A percentile compares a stretch with the other conserved stretches of the same genome.
These are phyloP conservation scores for Breynia disticha DNA, from an alignment of 441 rosid genomes.

Conservation along the genomic window DNA sequence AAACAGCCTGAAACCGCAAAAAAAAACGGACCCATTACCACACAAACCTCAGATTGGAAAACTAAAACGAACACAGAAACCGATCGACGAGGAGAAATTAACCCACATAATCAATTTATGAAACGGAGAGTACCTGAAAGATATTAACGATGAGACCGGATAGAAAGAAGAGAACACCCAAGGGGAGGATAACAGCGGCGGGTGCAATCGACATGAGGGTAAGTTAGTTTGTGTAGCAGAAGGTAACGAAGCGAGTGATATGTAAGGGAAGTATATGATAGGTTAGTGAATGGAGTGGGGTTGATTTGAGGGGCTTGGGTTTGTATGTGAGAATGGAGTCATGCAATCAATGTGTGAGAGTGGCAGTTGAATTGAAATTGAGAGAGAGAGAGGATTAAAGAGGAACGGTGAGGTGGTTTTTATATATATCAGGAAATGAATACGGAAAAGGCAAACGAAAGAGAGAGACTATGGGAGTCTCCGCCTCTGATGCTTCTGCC, in stretches of 20 bases:
- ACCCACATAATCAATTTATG: neutral
- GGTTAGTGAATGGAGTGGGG: too few species aligned
- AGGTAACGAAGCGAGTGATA: neutral
- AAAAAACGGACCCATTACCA: too few species aligned
- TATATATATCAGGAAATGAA: too few species aligned
- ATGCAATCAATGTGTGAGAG: too few species aligned
- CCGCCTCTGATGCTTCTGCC: too few species aligned
- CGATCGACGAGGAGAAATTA: slow-evolving; percentile 2
- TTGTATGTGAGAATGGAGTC: too few species aligned
- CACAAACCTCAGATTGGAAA: slow-evolving; percentile 1
- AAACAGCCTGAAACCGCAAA: slow-evolving; percentile 32
- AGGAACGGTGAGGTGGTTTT: too few species aligned
- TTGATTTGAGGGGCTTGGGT: too few species aligned
- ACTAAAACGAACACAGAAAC: slow-evolving; percentile 7
- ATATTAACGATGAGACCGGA: slow-evolving; percentile 87
- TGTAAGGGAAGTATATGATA: neutral
- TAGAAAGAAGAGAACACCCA: slow-evolving; percentile 72
- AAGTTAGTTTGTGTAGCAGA: neutral
- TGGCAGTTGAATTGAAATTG: too few species aligned
- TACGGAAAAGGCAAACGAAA: too few species aligned
- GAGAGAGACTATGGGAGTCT: too few species aligned
- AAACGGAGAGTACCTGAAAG: slow-evolving; percentile 46
- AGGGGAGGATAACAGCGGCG: slow-evolving; percentile 75
- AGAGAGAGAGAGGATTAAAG: neutral
- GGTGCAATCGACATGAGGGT: slow-evolving; percentile 63